Percentiles rank a stretch among this genome's conserved stretches.
Evolutionary conservation across 768 basidiomycete genomes (phyloP).

Genomic region (Macrolepiota fuliginosa): DNA sequence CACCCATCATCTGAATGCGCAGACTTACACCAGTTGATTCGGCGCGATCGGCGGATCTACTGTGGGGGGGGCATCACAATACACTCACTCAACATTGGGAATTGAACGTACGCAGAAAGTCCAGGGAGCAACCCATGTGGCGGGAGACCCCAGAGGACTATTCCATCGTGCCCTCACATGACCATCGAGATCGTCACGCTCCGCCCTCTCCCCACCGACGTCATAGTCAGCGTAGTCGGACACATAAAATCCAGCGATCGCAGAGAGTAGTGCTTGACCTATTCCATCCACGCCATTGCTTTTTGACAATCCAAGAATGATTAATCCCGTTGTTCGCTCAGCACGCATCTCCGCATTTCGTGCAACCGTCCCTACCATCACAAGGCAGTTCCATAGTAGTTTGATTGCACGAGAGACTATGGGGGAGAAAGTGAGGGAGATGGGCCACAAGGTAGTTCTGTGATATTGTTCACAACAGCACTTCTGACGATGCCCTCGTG

Average conservation of each 20-base stretch:
- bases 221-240: conserved; percentile 1
- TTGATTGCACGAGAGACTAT: conserved; percentile 35
- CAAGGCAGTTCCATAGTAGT: conserved; percentile 33
- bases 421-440: conserved; percentile 43
- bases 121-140: no score
- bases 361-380: conserved; percentile 4
- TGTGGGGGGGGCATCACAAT: no score
- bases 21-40: no score
- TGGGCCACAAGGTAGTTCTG: conserved; percentile 36
- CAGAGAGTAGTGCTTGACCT: background rate
- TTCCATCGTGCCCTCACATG: background rate
- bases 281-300: background rate
- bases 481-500: background rate
- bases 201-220: conserved; percentile 12
- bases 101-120: no score
- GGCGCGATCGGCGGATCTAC: no score
- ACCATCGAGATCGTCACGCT: background rate
- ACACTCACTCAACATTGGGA: no score
- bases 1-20: no score
- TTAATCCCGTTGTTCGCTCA: background rate
- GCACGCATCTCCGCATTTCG: background rate
- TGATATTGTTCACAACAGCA: background rate
- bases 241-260: background rate
- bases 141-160: no score
- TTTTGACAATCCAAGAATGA: background rate